Evolutionary conservation across 164 flowering plant genomes (phyloP), one percentile per base, ranked within the genome.

Genomic region (Aristolochia fimbriata): DNA sequence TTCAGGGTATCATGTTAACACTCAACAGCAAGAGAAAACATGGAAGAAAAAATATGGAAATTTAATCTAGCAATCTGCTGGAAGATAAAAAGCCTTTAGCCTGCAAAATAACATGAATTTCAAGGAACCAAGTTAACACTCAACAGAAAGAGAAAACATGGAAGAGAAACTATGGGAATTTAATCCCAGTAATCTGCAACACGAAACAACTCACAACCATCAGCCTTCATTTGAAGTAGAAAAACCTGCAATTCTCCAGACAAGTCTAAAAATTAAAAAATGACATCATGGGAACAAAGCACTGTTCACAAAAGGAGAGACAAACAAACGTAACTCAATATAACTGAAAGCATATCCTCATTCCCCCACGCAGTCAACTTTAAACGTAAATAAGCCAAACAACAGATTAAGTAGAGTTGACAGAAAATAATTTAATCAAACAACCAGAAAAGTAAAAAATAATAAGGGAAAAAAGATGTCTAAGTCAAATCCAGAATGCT

Each of bases 31-130:
- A 20, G 41, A 2, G 27, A 43, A 47, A 17, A 10, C 11, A 59
- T 27, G 24, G 16, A n/a, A 47, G 47, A 27, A 10, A 27, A 3
- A 45, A 25, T 8, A 41, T 24, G 51, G 45, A 51, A 62, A n/a
- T n/a, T n/a, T n/a, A n/a, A n/a, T n/a, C n/a, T n/a, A n/a, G n/a
- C n/a, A n/a, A n/a, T 66, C 74, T 74, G 68, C 76, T 67, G 72
- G 63, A 60, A 45, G 37, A 74, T 59, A 64, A 51, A n/a, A 33
- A 80, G 61, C 68, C 63, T 73, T 69, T 53, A 37, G 66, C 83
- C 85, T 78, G 84, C 82, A 78, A 72, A 78, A 79, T 56, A 72
- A 59, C 60, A 74, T 57, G 48, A 52, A 68, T 31, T 72, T 71
- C 73, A 73, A 74, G 68, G n/a, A 59, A 31, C 55, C 65, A 64